Percentiles rank a stretch among this genome's conserved stretches.
phyloP scores from a whole-genome alignment of 371 early-diverging fungal genomes.

The Mucor sp. region DNA sequence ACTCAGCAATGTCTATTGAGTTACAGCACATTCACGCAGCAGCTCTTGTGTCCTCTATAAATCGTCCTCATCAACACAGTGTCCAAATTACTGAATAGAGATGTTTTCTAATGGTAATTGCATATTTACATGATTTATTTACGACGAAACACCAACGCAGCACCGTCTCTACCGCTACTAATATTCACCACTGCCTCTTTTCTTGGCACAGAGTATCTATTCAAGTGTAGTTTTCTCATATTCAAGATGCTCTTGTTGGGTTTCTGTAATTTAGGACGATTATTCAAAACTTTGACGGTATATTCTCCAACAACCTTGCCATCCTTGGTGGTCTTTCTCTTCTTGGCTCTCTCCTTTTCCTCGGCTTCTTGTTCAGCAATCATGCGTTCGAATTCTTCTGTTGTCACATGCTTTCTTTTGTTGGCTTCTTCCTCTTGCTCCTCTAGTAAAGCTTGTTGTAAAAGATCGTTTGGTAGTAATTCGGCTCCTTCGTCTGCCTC shows the following conservation, averaged over 20 bases:
- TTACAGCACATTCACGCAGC: too few species aligned
- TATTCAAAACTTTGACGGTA: slow-evolving; percentile 49
- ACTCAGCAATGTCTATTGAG: too few species aligned
- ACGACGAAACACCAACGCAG: slow-evolving; percentile 40
- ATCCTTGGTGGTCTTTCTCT: slow-evolving; percentile 17
- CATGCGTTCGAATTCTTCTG: slow-evolving; percentile 52
- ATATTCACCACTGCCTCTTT: slow-evolving; percentile 40
- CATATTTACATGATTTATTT: slow-evolving; percentile 19
- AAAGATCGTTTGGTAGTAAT: slow-evolving; percentile 35
- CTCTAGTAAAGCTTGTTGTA: slow-evolving; percentile 35
- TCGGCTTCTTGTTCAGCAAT: slow-evolving; percentile 48
- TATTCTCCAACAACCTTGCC: slow-evolving; percentile 47
- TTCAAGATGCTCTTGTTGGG: slow-evolving; percentile 25
- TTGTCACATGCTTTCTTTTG: slow-evolving; percentile 43
- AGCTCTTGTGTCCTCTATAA: too few species aligned
- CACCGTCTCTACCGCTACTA: slow-evolving; percentile 38
- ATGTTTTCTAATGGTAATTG: neutral
- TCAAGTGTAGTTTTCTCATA: slow-evolving; percentile 30
- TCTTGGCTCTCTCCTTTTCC: slow-evolving; percentile 33
- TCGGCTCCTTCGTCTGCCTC: slow-evolving; percentile 17
- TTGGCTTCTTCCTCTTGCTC: slow-evolving; percentile 44
- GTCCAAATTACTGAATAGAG: neutral
- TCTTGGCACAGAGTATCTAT: slow-evolving; percentile 33
- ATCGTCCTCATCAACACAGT: neutral
- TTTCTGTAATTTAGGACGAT: slow-evolving; percentile 41